Evolutionary conservation across 2,329 filamentous ascomycete species (phyloP).

Genomic region (Aureobasidium melanogenum): DNA sequence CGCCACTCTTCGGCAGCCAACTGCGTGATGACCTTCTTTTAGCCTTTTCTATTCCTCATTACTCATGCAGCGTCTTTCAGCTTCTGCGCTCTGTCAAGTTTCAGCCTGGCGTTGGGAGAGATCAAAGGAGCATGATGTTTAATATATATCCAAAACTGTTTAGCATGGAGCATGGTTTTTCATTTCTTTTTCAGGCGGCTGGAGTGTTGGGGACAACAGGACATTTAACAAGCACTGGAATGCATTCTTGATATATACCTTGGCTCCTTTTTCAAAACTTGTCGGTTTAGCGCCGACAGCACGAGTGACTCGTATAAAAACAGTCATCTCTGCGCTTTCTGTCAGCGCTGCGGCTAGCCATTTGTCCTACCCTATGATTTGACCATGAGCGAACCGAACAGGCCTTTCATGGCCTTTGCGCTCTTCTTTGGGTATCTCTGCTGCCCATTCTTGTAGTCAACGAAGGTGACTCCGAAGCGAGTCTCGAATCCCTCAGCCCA

Average conservation of each 20-base stretch:
- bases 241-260: background rate
- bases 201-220: background rate
- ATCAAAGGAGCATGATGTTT: background rate
- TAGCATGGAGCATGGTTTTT: slow-evolving; percentile 7
- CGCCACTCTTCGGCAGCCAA: background rate
- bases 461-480: slow-evolving; percentile 73
- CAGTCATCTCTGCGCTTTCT: background rate
- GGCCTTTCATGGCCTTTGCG: slow-evolving; percentile 58
- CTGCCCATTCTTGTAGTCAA: slow-evolving; percentile 74
- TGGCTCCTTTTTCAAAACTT: too few relatives aligned
- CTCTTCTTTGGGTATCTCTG: slow-evolving; percentile 79
- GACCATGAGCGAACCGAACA: slow-evolving; percentile 44
- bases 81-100: background rate
- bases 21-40: background rate
- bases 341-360: background rate
- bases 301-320: background rate
- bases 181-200: background rate
- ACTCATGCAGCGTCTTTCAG: background rate
- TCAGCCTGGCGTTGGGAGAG: slow-evolving; percentile 4
- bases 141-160: slow-evolving; percentile 8
- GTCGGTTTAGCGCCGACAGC: background rate
- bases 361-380: slow-evolving; percentile 39
- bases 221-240: background rate
- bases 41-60: background rate
- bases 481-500: slow-evolving; percentile 90